Base-by-base conservation (phyloP, 2,329 filamentous ascomycete genomes). In the Ophiostoma quercus region DNA sequence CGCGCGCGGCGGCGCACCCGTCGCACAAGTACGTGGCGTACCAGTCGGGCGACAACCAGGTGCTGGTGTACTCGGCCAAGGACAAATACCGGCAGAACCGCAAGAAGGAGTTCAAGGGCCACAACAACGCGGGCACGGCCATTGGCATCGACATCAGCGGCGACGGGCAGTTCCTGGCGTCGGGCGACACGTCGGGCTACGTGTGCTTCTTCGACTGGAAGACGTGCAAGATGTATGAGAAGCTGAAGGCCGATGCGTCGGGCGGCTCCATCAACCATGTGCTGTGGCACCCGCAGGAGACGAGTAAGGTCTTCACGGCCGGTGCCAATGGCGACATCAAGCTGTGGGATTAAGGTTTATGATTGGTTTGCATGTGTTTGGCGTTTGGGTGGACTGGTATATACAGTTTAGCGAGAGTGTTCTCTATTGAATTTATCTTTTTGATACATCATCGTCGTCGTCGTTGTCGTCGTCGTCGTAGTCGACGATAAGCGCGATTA, bases 201-300 rank as follows among this genome's bases (percentile, higher is more conserved):
- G 88, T 97, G 66, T 96, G 92, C 80, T 97, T 98, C 81, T 99
- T 94, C 92, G 95, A 98, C 80, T 99, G 94, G 92, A 99, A 99
- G 86, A 97, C 93, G 54, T 96, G 94, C 79, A 98, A 97, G 82
- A 94, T 99, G 93, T 97, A 92, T 80, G 92, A 97, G 81, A 98
- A 98, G 84, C 88, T 99, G 74, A 87, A 91, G 80, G 94, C 92
- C 29, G 90, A 93, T 74, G 91, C 92, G 32, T 88, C 92, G 71
- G 93, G 92, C 69, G 87, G 90, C 68, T 88, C 94, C 5, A 85
- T 97, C 69, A 92, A 92, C n/a, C 92, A 90, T 74, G 87, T 95
- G 71, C 91, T 91, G 78, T 99, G 95, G 94, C 94, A 98, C 79
- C 93, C 94, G n/a, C 91, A 97, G 80, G 95, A 99, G 84, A 95